phyloP scores from a whole-genome alignment of 306 rosid genomes.

The Corylus americana region DNA sequence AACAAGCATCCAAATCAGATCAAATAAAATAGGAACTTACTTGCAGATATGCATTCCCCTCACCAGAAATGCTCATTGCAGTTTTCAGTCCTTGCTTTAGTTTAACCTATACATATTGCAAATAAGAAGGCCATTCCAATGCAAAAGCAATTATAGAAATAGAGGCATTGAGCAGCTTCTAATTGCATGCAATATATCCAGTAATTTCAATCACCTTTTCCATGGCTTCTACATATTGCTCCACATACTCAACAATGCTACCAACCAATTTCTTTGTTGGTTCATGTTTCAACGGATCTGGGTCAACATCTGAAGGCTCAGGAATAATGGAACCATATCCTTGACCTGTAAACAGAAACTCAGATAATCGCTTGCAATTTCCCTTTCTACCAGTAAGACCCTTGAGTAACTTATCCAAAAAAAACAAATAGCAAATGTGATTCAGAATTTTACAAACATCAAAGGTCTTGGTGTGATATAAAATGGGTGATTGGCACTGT shows the following conservation, averaged over 20 bases:
- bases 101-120: constrained; percentile 62
- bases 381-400: background rate
- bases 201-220: constrained; percentile 63
- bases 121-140: constrained; percentile 10
- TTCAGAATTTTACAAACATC: background rate
- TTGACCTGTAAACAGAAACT: constrained; percentile 55
- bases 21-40: constrained; percentile 37
- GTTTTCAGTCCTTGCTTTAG: constrained; percentile 88
- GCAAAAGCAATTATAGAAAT: constrained; percentile 12
- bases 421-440: background rate
- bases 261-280: constrained; percentile 61
- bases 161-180: background rate
- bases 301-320: constrained; percentile 48
- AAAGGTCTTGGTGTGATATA: background rate
- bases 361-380: background rate
- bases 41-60: constrained; percentile 91
- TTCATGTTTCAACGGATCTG: constrained; percentile 38
- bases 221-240: constrained; percentile 84
- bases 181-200: background rate
- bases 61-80: constrained; percentile 87
- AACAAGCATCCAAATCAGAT: constrained; percentile 6
- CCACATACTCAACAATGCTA: constrained; percentile 63
- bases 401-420: background rate
- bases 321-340: constrained; percentile 72
- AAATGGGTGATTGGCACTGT: background rate